Conservation (phyloP, 495 filamentous ascomycete genomes). For the Chaetomium tenue region DNA sequence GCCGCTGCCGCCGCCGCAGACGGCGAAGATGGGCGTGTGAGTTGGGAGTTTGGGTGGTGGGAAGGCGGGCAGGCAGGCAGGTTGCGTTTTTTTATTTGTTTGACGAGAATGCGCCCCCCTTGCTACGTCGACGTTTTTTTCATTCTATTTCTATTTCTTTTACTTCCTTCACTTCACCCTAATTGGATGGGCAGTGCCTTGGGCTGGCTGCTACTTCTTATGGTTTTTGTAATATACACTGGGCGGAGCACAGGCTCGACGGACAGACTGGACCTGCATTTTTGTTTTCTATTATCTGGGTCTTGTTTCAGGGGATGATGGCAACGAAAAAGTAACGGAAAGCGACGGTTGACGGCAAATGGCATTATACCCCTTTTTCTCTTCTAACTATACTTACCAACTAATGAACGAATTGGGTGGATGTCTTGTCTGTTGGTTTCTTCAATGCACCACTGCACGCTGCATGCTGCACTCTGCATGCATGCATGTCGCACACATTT, state of each 20-base stretch:
- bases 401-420: background rate
- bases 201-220: background rate
- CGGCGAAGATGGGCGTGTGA: conserved; percentile 6
- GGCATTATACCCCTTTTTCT: conserved; percentile 3
- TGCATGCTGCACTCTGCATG: too few relatives aligned
- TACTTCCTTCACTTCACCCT: background rate
- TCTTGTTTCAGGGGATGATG: background rate
- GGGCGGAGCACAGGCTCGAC: background rate
- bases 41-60: too few relatives aligned
- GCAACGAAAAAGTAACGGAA: background rate
- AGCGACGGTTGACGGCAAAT: background rate
- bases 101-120: too few relatives aligned
- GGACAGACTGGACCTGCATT: background rate
- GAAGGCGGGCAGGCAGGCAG: background rate
- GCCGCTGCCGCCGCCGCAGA: background rate
- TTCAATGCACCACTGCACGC: too few relatives aligned
- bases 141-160: background rate
- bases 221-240: background rate
- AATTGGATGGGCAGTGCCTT: background rate
- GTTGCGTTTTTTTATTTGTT: background rate
- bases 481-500: too few relatives aligned
- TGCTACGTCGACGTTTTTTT: too few relatives aligned
- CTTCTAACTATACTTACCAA: background rate
- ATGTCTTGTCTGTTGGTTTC: too few relatives aligned
- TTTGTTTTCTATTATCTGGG: background rate